Percentiles rank a stretch among this genome's conserved stretches.
These are phyloP conservation scores for Picochlorum sp. DNA, from an alignment of 139 green algal genomes.

Conservation along the genomic window DNA sequence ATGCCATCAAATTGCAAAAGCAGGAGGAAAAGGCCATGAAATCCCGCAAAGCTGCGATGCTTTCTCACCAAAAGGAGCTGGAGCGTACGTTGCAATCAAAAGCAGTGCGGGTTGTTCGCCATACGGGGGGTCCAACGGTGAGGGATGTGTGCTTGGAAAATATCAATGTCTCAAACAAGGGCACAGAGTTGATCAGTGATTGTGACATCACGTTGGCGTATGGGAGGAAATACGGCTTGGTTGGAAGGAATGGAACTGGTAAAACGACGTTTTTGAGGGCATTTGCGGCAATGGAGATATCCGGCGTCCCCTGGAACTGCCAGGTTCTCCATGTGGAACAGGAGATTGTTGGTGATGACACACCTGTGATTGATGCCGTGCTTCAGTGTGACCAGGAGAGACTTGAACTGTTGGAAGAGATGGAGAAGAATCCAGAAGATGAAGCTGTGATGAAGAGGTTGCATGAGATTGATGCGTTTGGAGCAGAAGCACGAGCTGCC, in stretches of 20 bases:
- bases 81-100: constrained; percentile 17
- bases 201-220: constrained; percentile 58
- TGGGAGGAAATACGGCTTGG: constrained; percentile 71
- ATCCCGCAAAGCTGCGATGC: constrained; percentile 38
- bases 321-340: constrained; percentile 83
- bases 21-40: constrained; percentile 43
- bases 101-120: constrained; percentile 35
- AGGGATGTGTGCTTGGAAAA: constrained; percentile 70
- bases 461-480: constrained; percentile 76
- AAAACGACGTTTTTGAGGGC: constrained; percentile 83
- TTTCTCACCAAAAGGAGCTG: constrained; percentile 18
- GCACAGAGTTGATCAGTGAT: constrained; percentile 51
- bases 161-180: constrained; percentile 74
- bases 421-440: background rate
- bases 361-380: constrained; percentile 43
- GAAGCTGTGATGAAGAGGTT: constrained; percentile 74
- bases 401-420: constrained; percentile 42
- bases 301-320: constrained; percentile 61
- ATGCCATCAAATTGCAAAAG: constrained; percentile 58
- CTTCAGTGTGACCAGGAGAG: constrained; percentile 66
- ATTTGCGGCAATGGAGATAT: constrained; percentile 59
- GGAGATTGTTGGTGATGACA: constrained; percentile 64
- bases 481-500: constrained; percentile 63
- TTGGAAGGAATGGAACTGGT: constrained; percentile 72
- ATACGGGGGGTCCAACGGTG: constrained; percentile 36